phyloP scores from a whole-genome alignment of 2,329 filamentous ascomycete species.

The Arachnopeziza araneosa region DNA sequence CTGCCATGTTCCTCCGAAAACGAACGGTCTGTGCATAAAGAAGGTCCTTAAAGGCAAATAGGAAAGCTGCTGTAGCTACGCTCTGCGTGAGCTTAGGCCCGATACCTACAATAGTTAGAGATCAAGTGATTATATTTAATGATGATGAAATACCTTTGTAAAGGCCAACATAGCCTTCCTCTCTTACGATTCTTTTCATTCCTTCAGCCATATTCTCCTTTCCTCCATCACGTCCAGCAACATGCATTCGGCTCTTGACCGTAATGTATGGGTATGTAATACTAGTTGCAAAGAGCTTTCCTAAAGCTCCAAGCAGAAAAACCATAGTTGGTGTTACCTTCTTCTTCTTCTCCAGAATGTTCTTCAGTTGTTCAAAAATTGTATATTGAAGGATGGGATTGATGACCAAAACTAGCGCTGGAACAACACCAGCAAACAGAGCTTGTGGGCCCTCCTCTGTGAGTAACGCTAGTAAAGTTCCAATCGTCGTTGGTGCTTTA shows the following conservation, averaged over 20 bases:
- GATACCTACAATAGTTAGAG: conserved; percentile 59
- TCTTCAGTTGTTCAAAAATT: conserved; percentile 97
- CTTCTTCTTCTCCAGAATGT: conserved; percentile 67
- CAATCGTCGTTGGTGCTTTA: conserved; percentile 67
- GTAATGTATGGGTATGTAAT: conserved; percentile 99
- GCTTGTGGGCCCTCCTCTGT: conserved; percentile 77
- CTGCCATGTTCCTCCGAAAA: conserved; percentile 40
- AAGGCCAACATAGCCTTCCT: conserved; percentile 87
- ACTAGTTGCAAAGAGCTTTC: conserved; percentile 88
- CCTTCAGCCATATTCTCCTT: conserved; percentile 76
- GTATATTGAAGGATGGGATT: conserved; percentile 99
- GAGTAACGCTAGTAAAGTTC: conserved; percentile 74
- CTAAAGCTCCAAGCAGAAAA: conserved; percentile 85
- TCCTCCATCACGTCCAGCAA: conserved; percentile 69
- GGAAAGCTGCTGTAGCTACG: conserved; percentile 88
- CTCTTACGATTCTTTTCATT: conserved; percentile 71
- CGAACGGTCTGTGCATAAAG: conserved; percentile 78
- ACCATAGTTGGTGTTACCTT: conserved; percentile 80
- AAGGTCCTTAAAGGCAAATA: conserved; percentile 97
- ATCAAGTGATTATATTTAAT: background rate
- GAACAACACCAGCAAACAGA: conserved; percentile 87
- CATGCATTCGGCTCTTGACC: conserved; percentile 96
- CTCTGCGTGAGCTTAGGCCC: conserved; percentile 95
- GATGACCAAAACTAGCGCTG: conserved; percentile 88
- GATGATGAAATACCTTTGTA: conserved; percentile 68